phyloP scores from a whole-genome alignment of 2,329 filamentous ascomycete species.

The Didymella sp. region DNA sequence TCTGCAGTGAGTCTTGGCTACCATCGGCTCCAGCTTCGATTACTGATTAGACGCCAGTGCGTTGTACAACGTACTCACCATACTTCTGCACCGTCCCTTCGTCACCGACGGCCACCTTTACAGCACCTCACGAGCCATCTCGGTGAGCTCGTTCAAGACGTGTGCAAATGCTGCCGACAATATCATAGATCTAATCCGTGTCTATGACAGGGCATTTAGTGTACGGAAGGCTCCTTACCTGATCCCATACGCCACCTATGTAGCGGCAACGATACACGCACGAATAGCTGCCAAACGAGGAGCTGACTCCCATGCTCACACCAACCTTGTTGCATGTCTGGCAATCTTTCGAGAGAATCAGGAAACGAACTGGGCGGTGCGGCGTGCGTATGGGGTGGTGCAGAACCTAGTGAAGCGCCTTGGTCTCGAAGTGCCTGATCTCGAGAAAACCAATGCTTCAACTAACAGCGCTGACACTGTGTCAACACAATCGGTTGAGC shows the following conservation, averaged over 20 bases:
- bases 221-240: slow-evolving; percentile 59
- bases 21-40: not conserved
- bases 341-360: slow-evolving; percentile 58
- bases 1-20: slow-evolving; percentile 27
- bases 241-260: slow-evolving; percentile 64
- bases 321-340: slow-evolving; percentile 53
- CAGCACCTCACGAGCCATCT: slow-evolving; percentile 49
- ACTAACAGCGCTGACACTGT: slow-evolving; percentile 12
- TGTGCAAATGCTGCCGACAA: slow-evolving; percentile 57
- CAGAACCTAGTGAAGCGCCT: slow-evolving; percentile 56
- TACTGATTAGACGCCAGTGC: slow-evolving; percentile 31
- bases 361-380: slow-evolving; percentile 59
- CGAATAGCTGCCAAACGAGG: slow-evolving; percentile 56
- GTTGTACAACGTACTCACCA: slow-evolving; percentile 60
- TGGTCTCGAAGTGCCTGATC: slow-evolving; percentile 17
- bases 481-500: slow-evolving; percentile 17
- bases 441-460: not conserved
- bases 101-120: slow-evolving; percentile 59
- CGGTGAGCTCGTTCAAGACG: slow-evolving; percentile 53
- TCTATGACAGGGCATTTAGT: slow-evolving; percentile 56
- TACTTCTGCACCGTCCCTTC: slow-evolving; percentile 63
- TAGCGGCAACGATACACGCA: slow-evolving; percentile 61
- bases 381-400: slow-evolving; percentile 56
- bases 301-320: slow-evolving; percentile 47
- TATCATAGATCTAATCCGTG: slow-evolving; percentile 55